phyloP scores from a whole-genome alignment of 2,329 filamentous ascomycete species.

The Monosporascus sp. region DNA sequence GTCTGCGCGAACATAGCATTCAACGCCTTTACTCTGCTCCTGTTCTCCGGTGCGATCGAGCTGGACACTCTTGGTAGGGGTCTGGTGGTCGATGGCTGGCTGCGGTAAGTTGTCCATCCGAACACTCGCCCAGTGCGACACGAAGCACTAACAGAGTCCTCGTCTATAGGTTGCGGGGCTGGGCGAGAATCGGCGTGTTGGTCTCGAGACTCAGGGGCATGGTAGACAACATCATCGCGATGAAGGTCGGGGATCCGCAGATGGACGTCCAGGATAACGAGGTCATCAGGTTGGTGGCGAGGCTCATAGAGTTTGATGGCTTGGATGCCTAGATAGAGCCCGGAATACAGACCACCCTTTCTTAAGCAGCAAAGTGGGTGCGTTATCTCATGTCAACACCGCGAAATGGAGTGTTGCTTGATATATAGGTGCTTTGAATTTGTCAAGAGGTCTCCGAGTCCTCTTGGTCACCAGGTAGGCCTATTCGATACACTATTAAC shows the following conservation, averaged over 20 bases:
- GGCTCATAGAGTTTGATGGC: constrained; percentile 84
- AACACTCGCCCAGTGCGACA: too few species aligned
- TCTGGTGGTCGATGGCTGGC: constrained; percentile 86
- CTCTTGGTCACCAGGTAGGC: too few species aligned
- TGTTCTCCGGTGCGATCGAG: constrained; percentile 81
- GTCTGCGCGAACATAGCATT: constrained; percentile 52
- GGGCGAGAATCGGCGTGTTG: constrained; percentile 90
- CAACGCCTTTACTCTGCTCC: constrained; percentile 79
- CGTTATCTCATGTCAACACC: too few species aligned
- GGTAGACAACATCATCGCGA: constrained; percentile 78
- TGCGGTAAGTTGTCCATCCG: constrained; percentile 36
- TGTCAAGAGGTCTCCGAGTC: too few species aligned
- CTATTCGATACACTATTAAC: too few species aligned
- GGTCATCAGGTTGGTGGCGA: constrained; percentile 72
- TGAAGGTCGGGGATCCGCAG: constrained; percentile 72
- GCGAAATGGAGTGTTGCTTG: too few species aligned
- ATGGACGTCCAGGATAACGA: constrained; percentile 53
- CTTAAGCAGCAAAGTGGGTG: too few species aligned
- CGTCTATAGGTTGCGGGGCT: constrained; percentile 62
- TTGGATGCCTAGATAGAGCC: constrained; percentile 53
- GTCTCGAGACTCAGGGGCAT: constrained; percentile 77
- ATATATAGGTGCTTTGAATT: too few species aligned
- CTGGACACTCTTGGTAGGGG: constrained; percentile 86
- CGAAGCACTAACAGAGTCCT: background rate
- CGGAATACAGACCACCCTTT: too few species aligned